Conservation (phyloP, 805 yeast species). For the Wickerhamomyces bisporus region DNA sequence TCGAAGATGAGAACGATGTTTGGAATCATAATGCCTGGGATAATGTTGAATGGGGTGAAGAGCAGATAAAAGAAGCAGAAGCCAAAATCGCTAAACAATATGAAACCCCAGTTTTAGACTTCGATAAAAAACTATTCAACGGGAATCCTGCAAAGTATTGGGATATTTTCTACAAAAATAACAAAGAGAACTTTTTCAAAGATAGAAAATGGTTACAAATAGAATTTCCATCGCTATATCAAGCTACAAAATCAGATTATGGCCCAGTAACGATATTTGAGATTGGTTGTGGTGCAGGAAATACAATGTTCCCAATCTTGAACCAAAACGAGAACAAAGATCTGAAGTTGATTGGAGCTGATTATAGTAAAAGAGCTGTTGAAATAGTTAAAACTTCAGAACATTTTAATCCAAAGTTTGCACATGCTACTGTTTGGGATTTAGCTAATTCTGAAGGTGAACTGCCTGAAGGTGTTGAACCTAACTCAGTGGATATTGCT, state of each 20-base stretch:
- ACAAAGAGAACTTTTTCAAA: slow-evolving; percentile 90
- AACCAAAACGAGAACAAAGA: slow-evolving; percentile 77
- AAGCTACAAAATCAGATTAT: slow-evolving; percentile 65
- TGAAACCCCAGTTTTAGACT: slow-evolving; percentile 80
- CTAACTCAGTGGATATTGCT: slow-evolving; percentile 79
- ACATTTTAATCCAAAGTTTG: slow-evolving; percentile 52
- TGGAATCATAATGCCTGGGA: slow-evolving; percentile 94
- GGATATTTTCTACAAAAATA: slow-evolving; percentile 90
- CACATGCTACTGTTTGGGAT: slow-evolving; percentile 93
- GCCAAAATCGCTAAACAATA: slow-evolving; percentile 69
- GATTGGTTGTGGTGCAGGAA: slow-evolving; percentile 98
- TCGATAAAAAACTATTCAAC: slow-evolving; percentile 75
- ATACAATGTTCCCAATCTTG: slow-evolving; percentile 88
- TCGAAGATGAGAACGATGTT: slow-evolving; percentile 71
- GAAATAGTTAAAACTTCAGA: slow-evolving; percentile 69
- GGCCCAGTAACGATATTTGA: slow-evolving; percentile 77
- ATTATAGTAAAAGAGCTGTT: slow-evolving; percentile 85
- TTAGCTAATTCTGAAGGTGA: slow-evolving; percentile 67
- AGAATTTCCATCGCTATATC: slow-evolving; percentile 84
- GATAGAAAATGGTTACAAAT: slow-evolving; percentile 95
- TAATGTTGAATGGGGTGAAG: slow-evolving; percentile 96
- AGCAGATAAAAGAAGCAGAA: slow-evolving; percentile 72
- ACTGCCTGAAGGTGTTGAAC: slow-evolving; percentile 82
- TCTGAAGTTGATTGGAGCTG: slow-evolving; percentile 75
- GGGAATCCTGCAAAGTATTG: slow-evolving; percentile 88